These are phyloP conservation scores for Atkinsonella hypoxylon DNA, from an alignment of 2,329 filamentous ascomycete genomes.

Conservation along the genomic window DNA sequence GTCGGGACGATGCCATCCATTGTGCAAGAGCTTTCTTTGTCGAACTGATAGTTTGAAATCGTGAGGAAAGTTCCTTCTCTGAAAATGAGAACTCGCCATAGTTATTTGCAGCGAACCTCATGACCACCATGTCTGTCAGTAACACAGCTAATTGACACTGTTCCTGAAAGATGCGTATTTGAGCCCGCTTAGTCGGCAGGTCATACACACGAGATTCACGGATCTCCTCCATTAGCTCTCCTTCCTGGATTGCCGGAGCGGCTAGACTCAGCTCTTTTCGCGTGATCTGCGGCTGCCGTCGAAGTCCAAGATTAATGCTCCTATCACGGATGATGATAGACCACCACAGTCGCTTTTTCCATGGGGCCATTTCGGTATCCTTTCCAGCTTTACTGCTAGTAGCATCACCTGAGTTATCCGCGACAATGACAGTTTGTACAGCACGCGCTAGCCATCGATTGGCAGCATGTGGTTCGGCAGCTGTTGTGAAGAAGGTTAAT, in stretches of 20 bases:
- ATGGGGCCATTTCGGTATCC: not conserved
- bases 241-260: not conserved
- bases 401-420: not conserved
- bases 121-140: not conserved
- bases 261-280: not conserved
- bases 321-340: conserved; percentile 1
- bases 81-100: not conserved
- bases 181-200: not conserved
- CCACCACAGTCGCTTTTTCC: conserved; percentile 1
- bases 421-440: not conserved
- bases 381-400: not conserved
- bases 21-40: conserved; percentile 1
- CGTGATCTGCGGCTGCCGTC: not conserved
- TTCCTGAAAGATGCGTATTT: not conserved
- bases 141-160: not conserved
- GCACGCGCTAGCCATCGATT: not conserved
- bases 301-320: not conserved
- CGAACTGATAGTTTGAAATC: not conserved
- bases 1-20: not conserved
- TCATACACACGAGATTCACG: not conserved
- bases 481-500: not conserved
- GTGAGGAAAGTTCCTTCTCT: not conserved
- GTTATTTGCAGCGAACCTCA: not conserved
- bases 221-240: not conserved
- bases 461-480: not conserved